phyloP scores from a whole-genome alignment of 495 filamentous ascomycete genomes.

The Trichocladium uniseriatum region DNA sequence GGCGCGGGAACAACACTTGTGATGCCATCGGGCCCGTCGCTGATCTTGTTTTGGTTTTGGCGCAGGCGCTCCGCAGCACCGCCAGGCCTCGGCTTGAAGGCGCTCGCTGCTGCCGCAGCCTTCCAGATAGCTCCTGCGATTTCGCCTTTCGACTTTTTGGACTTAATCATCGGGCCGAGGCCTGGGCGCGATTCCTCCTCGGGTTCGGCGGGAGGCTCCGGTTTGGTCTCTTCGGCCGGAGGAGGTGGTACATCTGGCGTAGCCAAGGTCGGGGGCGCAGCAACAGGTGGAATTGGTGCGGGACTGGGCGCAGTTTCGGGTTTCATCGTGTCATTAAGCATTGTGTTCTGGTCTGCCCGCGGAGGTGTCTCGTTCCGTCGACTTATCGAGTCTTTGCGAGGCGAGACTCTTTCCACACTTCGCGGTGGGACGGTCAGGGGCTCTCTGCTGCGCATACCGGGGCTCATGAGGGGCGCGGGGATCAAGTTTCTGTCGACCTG shows the following conservation, averaged over 20 bases:
- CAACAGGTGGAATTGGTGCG: conserved; percentile 9
- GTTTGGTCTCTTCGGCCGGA: conserved; percentile 13
- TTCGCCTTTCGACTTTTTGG: conserved; percentile 56
- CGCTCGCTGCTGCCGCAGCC: conserved; percentile 66
- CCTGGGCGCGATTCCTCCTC: conserved; percentile 62
- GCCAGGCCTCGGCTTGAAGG: conserved; percentile 77
- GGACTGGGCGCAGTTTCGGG: conserved; percentile 7
- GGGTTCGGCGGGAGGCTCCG: conserved; percentile 25
- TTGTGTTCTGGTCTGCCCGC: conserved; percentile 8
- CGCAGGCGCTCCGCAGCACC: conserved; percentile 68
- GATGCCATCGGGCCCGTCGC: conserved; percentile 72
- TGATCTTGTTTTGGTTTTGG: conserved; percentile 43
- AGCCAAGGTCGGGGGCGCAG: conserved; percentile 9
- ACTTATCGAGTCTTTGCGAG: conserved; percentile 30
- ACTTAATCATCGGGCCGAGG: conserved; percentile 82
- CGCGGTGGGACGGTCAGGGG: conserved; percentile 33
- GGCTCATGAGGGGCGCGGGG: conserved; percentile 46
- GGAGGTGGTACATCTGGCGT: conserved; percentile 17
- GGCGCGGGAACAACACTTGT: conserved; percentile 78
- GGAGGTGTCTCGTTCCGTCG: conserved; percentile 13
- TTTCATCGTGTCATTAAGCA: conserved; percentile 17
- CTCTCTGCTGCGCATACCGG: conserved; percentile 36
- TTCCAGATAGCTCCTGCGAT: conserved; percentile 73
- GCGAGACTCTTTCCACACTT: conserved; percentile 35
- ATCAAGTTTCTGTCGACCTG: conserved; percentile 37